These are phyloP conservation scores for Ceriops tagal DNA, from an alignment of 345 rosid species.

Conservation along the genomic window DNA sequence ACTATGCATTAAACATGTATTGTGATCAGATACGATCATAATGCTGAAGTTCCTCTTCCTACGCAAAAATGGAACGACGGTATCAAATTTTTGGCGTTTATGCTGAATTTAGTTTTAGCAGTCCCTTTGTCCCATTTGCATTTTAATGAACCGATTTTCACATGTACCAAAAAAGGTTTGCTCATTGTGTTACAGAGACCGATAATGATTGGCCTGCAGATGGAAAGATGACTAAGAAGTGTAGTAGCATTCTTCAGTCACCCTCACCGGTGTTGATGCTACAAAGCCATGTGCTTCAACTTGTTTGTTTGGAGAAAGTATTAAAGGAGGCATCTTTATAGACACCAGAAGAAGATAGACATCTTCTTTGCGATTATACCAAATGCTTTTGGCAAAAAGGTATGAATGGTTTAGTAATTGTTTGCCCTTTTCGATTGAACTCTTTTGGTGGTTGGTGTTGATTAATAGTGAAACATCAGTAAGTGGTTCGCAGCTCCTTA, in stretches of 20 bases:
- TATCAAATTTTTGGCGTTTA: conserved; percentile 4
- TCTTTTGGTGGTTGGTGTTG: too few species aligned
- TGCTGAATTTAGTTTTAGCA: neutral
- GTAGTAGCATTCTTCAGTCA: conserved; percentile 15
- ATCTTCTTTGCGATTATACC: neutral
- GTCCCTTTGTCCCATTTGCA: neutral
- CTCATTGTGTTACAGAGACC: conserved; percentile 8
- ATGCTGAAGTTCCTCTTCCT: conserved; percentile 23
- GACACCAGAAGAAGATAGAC: conserved; percentile 17
- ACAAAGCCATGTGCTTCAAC: conserved; percentile 45
- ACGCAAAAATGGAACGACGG: conserved; percentile 23
- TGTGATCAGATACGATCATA: conserved; percentile 28
- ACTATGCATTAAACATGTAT: neutral
- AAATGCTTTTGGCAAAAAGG: too few species aligned
- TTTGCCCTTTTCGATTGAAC: too few species aligned
- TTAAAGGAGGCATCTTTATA: conserved; percentile 1
- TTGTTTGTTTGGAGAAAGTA: conserved; percentile 36
- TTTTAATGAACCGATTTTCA: neutral
- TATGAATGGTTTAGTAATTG: too few species aligned
- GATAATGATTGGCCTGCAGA: conserved; percentile 18
- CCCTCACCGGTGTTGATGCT: conserved; percentile 41
- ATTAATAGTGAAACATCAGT: too few species aligned
- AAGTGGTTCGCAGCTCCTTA: too few species aligned
- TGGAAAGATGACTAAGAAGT: conserved; percentile 21
- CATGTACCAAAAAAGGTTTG: neutral